These are phyloP conservation scores for Clarireedia monteithiana DNA, from an alignment of 2,329 filamentous ascomycete genomes.

Conservation along the genomic window DNA sequence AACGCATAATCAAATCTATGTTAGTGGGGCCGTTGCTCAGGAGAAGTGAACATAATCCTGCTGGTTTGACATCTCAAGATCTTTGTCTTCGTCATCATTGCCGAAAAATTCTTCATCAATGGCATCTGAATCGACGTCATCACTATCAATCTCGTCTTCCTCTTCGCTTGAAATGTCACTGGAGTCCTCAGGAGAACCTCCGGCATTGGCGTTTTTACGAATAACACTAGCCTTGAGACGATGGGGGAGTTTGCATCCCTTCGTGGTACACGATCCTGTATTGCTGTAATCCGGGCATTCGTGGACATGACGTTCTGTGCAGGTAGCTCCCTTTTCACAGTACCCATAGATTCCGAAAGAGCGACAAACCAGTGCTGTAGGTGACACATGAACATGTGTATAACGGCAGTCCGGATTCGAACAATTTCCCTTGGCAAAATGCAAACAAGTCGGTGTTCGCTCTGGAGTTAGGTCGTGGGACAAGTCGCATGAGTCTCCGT, in stretches of 20 bases:
- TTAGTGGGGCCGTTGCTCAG: conserved; percentile 18
- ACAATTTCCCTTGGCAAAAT: conserved; percentile 86
- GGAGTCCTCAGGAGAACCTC: conserved; percentile 39
- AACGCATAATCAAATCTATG: conserved; percentile 1
- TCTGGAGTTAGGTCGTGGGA: conserved; percentile 81
- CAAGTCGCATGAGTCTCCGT: conserved; percentile 76
- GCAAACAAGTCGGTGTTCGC: conserved; percentile 79
- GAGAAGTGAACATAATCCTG: conserved; percentile 51
- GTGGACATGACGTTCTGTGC: conserved; percentile 76
- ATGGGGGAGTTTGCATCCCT: conserved; percentile 79
- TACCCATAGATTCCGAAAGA: conserved; percentile 81
- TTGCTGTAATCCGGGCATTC: conserved; percentile 97
- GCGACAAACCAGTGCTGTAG: conserved; percentile 72
- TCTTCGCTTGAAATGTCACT: conserved; percentile 73
- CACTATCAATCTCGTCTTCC: conserved; percentile 57
- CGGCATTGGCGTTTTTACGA: conserved; percentile 51
- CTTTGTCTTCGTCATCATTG: conserved; percentile 42
- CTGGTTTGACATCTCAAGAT: conserved; percentile 48
- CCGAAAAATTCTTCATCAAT: conserved; percentile 56
- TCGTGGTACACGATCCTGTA: conserved; percentile 71
- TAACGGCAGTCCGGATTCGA: conserved; percentile 81
- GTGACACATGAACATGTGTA: conserved; percentile 72
- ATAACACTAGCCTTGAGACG: conserved; percentile 77
- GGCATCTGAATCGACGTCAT: conserved; percentile 74
- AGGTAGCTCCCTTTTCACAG: conserved; percentile 73